A percentile compares a stretch with the other conserved stretches of the same genome.
Evolutionary conservation across 495 filamentous ascomycete species (phyloP).

Genomic region (Acidomyces sp.): DNA sequence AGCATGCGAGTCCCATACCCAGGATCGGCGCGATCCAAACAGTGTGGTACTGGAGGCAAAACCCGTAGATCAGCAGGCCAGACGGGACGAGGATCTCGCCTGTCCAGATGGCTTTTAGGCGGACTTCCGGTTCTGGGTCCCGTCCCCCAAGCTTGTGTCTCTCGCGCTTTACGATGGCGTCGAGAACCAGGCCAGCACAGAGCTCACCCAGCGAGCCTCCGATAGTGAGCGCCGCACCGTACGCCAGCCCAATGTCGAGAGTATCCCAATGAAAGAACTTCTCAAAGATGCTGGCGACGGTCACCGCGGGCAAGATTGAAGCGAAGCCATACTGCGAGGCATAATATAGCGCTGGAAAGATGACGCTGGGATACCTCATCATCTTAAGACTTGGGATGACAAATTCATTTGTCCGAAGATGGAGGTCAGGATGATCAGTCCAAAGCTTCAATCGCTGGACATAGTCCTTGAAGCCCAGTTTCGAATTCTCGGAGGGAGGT

Average conservation of each 20-base stretch:
- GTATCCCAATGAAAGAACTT: conserved; percentile 14
- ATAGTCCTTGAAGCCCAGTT: neutral
- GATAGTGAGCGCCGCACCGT: conserved; percentile 13
- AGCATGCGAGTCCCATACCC: conserved; percentile 10
- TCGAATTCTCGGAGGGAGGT: neutral
- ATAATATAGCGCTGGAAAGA: conserved; percentile 17
- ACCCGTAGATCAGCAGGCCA: conserved; percentile 4
- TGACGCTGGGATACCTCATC: conserved; percentile 6
- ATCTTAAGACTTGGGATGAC: conserved; percentile 6
- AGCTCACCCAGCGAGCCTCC: conserved; percentile 7
- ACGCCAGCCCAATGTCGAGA: conserved; percentile 12
- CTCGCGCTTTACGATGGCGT: conserved; percentile 12
- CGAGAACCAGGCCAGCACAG: conserved; percentile 10
- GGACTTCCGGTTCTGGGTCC: conserved; percentile 13
- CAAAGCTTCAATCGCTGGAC: conserved; percentile 3
- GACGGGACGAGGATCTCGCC: conserved; percentile 13
- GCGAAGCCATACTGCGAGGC: conserved; percentile 14
- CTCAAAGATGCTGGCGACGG: conserved; percentile 11
- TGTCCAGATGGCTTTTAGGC: conserved; percentile 11
- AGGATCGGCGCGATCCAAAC: conserved; percentile 8
- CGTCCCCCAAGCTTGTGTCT: conserved; percentile 5
- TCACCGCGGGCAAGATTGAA: conserved; percentile 13
- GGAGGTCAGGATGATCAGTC: conserved; percentile 9
- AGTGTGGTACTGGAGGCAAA: conserved; percentile 7
- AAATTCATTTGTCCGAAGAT: conserved; percentile 4